Evolutionary conservation across 163 green algal genomes (phyloP), one percentile per base, ranked within the genome.

Genomic region (Volvox carteri): DNA sequence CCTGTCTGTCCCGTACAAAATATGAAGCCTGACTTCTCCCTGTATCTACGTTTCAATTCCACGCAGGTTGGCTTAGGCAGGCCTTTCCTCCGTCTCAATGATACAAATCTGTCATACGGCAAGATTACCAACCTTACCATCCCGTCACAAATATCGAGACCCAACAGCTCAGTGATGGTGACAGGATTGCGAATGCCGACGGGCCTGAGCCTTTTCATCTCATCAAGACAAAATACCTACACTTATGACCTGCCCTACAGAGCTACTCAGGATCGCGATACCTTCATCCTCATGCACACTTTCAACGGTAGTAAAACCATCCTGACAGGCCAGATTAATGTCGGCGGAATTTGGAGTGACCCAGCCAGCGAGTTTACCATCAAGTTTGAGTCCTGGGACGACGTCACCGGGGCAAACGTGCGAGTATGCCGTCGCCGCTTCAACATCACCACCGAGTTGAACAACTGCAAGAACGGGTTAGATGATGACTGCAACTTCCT

Each of bases 401-500:
- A 23, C 1, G 2, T 23, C 1, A 75, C 65, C 12, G 65, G 30
- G 7, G 65, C 65, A 7, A 12, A 7, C 35, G 33, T 35, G 1
- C 30, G 65, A 7, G 18, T 75, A 19, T 67, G 65, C 30, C 30
- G 65, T 35, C 65, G 33, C 35, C 65, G 30, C 33, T 14, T 12
- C 30, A 35, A 42, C 65, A 46, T 9, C n/a, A n/a, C n/a, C n/a
- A 42, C 50, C 16, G 65, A 75, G 65, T 11, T 46, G 25, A 75
- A 48, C 30, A 75, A 48, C 30, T 75, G 65, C 30, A 46, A n/a
- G 25, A 35, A 75, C 65, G 65, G 65, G 9, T 46, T 75, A 19
- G 65, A 75, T 28, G 65, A 75, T 35, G 65, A 75, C 65, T 75
- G 65, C 65, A 33, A 75, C 65, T 75, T 75, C 65, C 65, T 75